Evolutionary conservation across 345 rosid species (phyloP), one percentile per base, ranked within the genome.

Genomic region (Dimocarpus longan): DNA sequence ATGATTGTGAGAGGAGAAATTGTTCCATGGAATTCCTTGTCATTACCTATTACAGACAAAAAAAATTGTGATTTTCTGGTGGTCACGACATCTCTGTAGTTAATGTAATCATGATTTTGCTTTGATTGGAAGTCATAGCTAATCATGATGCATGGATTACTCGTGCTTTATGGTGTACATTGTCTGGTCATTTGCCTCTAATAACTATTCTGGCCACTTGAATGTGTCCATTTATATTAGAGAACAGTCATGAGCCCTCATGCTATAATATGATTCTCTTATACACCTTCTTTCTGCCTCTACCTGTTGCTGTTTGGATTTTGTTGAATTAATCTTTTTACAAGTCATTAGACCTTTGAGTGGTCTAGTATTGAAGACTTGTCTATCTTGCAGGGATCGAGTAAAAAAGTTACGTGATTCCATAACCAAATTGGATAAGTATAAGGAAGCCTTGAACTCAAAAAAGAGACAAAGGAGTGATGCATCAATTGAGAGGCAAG

Each of bases 391-490:
- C 85, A 96, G 99, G 91, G 94, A 91, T 83, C 86, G 94, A 75
- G 91, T 73, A 37, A 94, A 88, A 84, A 84, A 84, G 86, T 83
- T 94, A 22, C 80, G 87, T 57, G 94, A 93, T 44, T 88, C 92
- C 56, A 82, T 96, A 76, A 69, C 44, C 78, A 96, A 91, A 84
- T 75, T 96, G 88, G 97, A 94, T 5, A 90, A 85, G 88, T 91
- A 88, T 80, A 75, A 68, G 68, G 97, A 92, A 83, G 87, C 88
- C n/a, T 78, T 92, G 70, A 85, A 77, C 85, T 89, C 91, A 46
- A 96, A 88, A 90, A 96, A 93, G 90, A 89, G 92, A 18, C 93
- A 93, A 65, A 81, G 93, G 66, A 89, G 57, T 81, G 97, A 94
- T 78, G 77, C 87, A 40, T 72, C 84, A 21, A 83, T 80, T 74